These are phyloP conservation scores for Citrullus colocynthis DNA, from an alignment of 306 rosid species.

Conservation along the genomic window DNA sequence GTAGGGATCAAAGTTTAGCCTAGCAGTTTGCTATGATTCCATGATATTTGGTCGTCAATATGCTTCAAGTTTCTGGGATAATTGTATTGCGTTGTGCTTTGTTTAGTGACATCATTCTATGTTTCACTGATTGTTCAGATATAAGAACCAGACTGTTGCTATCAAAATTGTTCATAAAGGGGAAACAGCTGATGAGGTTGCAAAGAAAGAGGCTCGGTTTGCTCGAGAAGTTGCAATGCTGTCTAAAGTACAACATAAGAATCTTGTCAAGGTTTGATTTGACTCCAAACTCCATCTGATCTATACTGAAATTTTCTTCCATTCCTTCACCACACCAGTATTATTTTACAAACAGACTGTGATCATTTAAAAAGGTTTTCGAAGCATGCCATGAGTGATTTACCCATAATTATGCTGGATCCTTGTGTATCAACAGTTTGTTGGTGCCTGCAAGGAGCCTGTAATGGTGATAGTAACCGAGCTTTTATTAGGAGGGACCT, in stretches of 20 bases:
- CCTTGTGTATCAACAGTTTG: constrained; percentile 50
- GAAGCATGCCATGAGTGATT: not conserved
- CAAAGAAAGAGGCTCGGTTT: constrained; percentile 64
- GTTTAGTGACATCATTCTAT: constrained; percentile 4
- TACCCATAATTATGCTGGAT: constrained; percentile 1
- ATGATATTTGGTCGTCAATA: not conserved
- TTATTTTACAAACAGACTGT: not conserved
- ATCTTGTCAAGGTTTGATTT: constrained; percentile 70
- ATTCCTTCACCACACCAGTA: not conserved
- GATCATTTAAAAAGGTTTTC: constrained; percentile 4
- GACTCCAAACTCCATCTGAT: constrained; percentile 6
- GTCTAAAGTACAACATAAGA: constrained; percentile 84
- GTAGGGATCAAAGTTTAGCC: not conserved
- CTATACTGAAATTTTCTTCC: not conserved
- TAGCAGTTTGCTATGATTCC: not conserved
- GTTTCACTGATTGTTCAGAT: constrained; percentile 36
- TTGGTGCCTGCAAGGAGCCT: constrained; percentile 94
- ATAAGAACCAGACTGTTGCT: constrained; percentile 77
- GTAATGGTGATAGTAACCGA: constrained; percentile 90
- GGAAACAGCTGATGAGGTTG: constrained; percentile 60
- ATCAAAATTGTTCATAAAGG: constrained; percentile 73
- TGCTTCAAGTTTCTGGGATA: constrained; percentile 9
- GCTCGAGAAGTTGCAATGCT: constrained; percentile 90
- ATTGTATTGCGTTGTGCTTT: not conserved
- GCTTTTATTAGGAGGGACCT: constrained; percentile 73